Evolutionary conservation across 2,329 filamentous ascomycete genomes (phyloP), one percentile per base, ranked within the genome.

Genomic region (Fusarium haematococcum): DNA sequence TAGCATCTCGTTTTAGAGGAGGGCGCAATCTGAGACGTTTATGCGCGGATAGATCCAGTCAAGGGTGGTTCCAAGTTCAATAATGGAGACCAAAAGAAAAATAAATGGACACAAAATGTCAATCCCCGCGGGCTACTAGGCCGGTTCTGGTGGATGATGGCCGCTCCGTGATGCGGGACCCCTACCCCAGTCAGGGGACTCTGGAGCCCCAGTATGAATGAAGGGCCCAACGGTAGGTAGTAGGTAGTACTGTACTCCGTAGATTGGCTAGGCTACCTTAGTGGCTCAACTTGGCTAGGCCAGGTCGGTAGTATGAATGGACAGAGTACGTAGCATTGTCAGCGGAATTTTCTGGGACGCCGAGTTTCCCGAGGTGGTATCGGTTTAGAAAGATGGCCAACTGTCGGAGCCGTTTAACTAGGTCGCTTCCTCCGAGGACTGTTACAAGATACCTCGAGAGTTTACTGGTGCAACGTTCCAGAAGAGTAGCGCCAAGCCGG

Each of bases 291-390:
- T 13, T 3, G 33, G 33, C 13, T 16, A 14, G 33, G 13, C 33
- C 33, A 35, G 33, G 33, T 35, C 48, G 16, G 8, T 11, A 43
- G n/a, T 41, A 20, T 20, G 52, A 56, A 30, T 35, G 52, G n/a
- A 33, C 54, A 35, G 54, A 37, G 13, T 23, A 35, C 20, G 54
- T 57, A 57, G 54, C 54, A 35, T 37, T 35, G 20, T 25, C 16
- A 27, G 1, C 11, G 32, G 32, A 11, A 27, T 27, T 18, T 50
- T 57, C 32, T 23, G 5, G 20, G 8, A 20, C 27, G 18, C 30
- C 32, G 54, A 35, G 54, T 16, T 57, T 57, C 54, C 52, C 45
- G 54, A 57, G 54, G 54, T 57, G 54, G 54, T 37, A 37, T 57
- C 32, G 18, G 32, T 57, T 37, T 37, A 57, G 20, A 37, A 57